phyloP scores from a whole-genome alignment of 140 eudicot species.

The Anethum foeniculum region DNA sequence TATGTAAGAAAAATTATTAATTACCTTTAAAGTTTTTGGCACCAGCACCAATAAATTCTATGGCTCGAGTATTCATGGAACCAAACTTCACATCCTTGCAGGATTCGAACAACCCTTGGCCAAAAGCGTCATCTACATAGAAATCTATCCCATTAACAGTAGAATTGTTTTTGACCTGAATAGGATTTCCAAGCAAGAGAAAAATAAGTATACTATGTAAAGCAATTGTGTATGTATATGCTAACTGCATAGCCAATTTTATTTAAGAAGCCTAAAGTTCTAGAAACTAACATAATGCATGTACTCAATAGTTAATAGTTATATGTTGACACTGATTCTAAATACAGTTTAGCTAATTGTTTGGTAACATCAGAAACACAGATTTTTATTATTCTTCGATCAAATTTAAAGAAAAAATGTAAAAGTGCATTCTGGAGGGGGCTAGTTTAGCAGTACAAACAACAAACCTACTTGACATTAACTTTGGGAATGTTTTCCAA shows the following conservation, averaged over 20 bases:
- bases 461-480: neutral
- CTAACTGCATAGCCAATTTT: neutral
- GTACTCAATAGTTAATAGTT: neutral
- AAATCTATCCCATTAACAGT: conserved; percentile 88
- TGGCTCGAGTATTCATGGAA: conserved; percentile 85
- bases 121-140: conserved; percentile 62
- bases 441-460: neutral
- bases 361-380: neutral
- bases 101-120: conserved; percentile 73
- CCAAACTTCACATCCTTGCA: conserved; percentile 99
- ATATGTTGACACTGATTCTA: neutral
- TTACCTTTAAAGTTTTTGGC: conserved; percentile 82
- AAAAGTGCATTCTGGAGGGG: neutral
- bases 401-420: neutral
- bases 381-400: neutral
- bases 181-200: conserved; percentile 6
- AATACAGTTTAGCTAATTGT: neutral
- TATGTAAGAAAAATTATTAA: neutral
- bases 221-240: neutral
- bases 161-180: conserved; percentile 58
- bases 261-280: neutral
- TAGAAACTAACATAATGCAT: neutral
- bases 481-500: neutral
- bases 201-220: neutral
- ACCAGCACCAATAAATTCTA: conserved; percentile 85